phyloP scores from a whole-genome alignment of 306 rosid genomes.

The Styphnolobium japonicum region DNA sequence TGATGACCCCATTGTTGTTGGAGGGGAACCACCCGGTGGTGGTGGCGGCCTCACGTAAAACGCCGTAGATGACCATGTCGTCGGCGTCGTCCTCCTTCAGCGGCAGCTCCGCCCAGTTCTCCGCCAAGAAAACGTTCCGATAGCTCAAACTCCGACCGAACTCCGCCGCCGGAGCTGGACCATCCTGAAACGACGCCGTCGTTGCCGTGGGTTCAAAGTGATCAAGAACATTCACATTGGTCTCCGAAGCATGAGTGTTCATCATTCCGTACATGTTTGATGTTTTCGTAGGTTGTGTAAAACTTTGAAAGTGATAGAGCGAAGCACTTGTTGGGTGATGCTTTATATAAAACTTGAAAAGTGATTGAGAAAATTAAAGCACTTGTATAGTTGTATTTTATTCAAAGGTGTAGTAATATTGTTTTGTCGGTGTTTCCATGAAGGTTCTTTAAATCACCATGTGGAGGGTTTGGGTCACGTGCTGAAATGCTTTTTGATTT shows the following conservation, averaged over 20 bases:
- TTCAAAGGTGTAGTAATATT: not conserved
- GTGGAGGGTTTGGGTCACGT: conserved; percentile 23
- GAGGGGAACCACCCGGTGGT: conserved; percentile 28
- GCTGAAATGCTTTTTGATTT: not conserved
- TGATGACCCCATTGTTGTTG: not conserved
- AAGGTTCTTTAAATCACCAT: conserved; percentile 27
- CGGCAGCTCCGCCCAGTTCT: conserved; percentile 35
- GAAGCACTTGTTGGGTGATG: not conserved
- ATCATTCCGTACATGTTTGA: not conserved
- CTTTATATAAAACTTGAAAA: not conserved
- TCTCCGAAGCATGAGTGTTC: not conserved
- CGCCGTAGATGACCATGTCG: conserved; percentile 35
- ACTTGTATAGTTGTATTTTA: not conserved
- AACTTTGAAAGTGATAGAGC: not conserved
- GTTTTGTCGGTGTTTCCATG: not conserved
- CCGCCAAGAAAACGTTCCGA: conserved; percentile 16
- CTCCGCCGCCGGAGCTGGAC: not conserved
- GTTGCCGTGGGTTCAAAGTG: not conserved
- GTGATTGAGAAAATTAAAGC: not conserved
- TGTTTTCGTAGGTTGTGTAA: not conserved
- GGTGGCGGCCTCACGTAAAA: conserved; percentile 28
- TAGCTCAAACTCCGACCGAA: not conserved
- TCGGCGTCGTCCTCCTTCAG: conserved; percentile 36
- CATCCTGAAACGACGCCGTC: not conserved
- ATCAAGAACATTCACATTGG: not conserved